phyloP scores from a whole-genome alignment of 345 rosid species.

The Noccaea caerulescens region DNA sequence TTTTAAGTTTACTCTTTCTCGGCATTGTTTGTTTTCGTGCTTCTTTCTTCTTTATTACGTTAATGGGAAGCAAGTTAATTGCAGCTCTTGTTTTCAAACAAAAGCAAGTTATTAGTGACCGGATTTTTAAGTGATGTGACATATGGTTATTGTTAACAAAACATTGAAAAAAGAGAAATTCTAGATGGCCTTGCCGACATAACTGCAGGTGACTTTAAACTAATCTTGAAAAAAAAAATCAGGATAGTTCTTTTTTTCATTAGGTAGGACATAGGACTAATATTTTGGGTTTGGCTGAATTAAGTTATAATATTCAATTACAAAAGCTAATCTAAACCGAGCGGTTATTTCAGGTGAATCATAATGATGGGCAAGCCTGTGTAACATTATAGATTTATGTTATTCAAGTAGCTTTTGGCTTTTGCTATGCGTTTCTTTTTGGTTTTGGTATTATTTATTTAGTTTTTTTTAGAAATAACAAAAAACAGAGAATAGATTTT shows the following conservation, averaged over 20 bases:
- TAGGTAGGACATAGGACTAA: not conserved
- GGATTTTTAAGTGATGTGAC: not conserved
- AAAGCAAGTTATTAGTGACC: not conserved
- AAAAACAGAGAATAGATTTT: not conserved
- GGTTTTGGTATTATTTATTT: not conserved
- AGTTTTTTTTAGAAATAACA: not conserved
- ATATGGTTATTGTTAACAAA: constrained; percentile 2
- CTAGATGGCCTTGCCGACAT: constrained; percentile 13
- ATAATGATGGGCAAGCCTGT: not conserved
- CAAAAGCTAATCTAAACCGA: not conserved
- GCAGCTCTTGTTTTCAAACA: not conserved
- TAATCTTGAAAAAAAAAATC: not conserved
- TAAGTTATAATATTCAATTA: too few species aligned
- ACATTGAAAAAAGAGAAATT: constrained; percentile 12
- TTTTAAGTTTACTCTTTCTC: not conserved
- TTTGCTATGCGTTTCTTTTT: not conserved
- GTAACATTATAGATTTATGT: not conserved
- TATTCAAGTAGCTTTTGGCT: constrained; percentile 5
- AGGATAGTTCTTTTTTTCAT: not conserved
- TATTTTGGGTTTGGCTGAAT: not conserved
- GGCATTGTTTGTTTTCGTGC: not conserved
- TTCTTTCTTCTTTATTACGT: not conserved
- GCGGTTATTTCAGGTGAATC: not conserved
- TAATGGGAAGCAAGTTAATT: not conserved
- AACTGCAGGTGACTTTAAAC: not conserved